Percentiles rank a stretch among this genome's conserved stretches.
These are phyloP conservation scores for Suillus alpinus DNA, from an alignment of 768 basidiomycete genomes.

Conservation along the genomic window DNA sequence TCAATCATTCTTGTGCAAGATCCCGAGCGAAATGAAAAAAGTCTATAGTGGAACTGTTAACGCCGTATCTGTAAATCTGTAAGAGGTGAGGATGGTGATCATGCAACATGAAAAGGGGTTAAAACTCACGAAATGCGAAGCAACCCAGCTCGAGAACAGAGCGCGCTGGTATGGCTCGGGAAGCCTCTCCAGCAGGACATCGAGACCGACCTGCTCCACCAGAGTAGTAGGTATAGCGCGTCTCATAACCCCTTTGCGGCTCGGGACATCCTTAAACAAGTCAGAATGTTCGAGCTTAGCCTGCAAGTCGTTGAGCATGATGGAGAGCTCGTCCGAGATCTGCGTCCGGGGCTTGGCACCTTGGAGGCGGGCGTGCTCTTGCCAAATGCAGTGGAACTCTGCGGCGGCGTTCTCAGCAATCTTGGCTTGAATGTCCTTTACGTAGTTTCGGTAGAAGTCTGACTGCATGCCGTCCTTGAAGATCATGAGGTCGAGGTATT, in stretches of 20 bases:
- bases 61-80: constrained; percentile 89
- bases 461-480: constrained; percentile 90
- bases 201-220: constrained; percentile 80
- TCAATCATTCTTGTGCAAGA: constrained; percentile 36
- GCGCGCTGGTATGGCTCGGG: constrained; percentile 83
- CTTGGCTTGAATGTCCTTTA: constrained; percentile 88
- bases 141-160: constrained; percentile 88
- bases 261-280: constrained; percentile 80
- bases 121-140: constrained; percentile 74
- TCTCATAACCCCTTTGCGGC: constrained; percentile 73
- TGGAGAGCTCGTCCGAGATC: constrained; percentile 95
- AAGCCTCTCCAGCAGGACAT: constrained; percentile 72
- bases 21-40: constrained; percentile 94
- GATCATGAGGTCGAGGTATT: constrained; percentile 89
- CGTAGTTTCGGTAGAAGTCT: constrained; percentile 87
- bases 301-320: constrained; percentile 85
- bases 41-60: constrained; percentile 86
- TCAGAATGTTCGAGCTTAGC: constrained; percentile 88
- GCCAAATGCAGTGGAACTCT: constrained; percentile 92
- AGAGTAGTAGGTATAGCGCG: constrained; percentile 88
- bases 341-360: constrained; percentile 82
- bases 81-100: constrained; percentile 4
- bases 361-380: constrained; percentile 78
- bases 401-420: constrained; percentile 88
- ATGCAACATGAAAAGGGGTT: background rate